phyloP scores from a whole-genome alignment of 2,329 filamentous ascomycete species.

The Diaporthe vexans region DNA sequence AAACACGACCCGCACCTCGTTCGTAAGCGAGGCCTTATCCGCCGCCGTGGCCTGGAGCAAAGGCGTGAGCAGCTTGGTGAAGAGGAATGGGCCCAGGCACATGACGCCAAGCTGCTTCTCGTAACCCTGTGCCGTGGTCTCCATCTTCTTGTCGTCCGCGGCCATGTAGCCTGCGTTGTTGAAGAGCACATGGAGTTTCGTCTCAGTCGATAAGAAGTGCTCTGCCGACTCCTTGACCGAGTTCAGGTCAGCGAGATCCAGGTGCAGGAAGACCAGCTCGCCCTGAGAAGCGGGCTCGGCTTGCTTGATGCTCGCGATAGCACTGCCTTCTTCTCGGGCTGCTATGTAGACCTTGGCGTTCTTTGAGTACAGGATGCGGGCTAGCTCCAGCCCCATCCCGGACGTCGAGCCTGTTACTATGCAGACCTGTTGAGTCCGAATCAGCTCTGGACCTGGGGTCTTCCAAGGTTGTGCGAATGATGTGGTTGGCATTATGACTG shows the following conservation, averaged over 20 bases:
- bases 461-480: too few species aligned
- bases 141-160: slow-evolving; percentile 48
- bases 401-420: slow-evolving; percentile 56
- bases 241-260: slow-evolving; percentile 49
- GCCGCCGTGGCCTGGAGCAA: slow-evolving; percentile 24
- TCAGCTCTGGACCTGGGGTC: not conserved
- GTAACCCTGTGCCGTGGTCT: slow-evolving; percentile 44
- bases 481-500: too few species aligned
- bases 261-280: slow-evolving; percentile 51
- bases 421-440: slow-evolving; percentile 46
- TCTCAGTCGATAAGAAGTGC: slow-evolving; percentile 43
- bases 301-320: slow-evolving; percentile 57
- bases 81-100: slow-evolving; percentile 35
- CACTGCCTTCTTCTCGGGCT: slow-evolving; percentile 58
- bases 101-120: slow-evolving; percentile 41
- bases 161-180: slow-evolving; percentile 58
- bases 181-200: slow-evolving; percentile 56
- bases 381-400: slow-evolving; percentile 58
- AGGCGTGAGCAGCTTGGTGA: slow-evolving; percentile 41
- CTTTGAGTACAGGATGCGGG: slow-evolving; percentile 63
- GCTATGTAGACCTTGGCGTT: slow-evolving; percentile 67
- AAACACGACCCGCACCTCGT: slow-evolving; percentile 32
- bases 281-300: slow-evolving; percentile 43
- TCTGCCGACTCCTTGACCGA: slow-evolving; percentile 44
- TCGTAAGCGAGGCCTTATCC: not conserved